Conservation (phyloP, 2,329 filamentous ascomycete species). For the Colletotrichum gloeosporioides region DNA sequence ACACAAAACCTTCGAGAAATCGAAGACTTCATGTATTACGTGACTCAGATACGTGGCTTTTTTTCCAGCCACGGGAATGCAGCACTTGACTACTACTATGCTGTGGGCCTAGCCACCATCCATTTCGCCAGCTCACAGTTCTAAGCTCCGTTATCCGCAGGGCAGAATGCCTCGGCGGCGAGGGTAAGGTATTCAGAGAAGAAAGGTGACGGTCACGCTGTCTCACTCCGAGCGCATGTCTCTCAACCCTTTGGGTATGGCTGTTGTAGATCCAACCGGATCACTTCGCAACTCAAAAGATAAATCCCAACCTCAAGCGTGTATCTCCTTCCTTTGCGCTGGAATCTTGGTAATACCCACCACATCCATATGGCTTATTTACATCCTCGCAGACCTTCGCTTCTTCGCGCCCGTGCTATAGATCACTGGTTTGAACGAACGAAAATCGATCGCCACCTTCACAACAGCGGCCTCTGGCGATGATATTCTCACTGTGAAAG, state of each 20-base stretch:
- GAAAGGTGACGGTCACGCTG: no score
- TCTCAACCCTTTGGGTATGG: no score
- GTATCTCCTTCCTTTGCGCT: background rate
- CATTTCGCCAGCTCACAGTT: no score
- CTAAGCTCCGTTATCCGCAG: no score
- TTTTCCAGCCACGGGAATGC: no score
- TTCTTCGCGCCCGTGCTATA: background rate
- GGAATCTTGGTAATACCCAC: background rate
- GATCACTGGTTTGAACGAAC: background rate
- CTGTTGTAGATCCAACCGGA: background rate
- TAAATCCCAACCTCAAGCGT: background rate
- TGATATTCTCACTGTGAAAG: background rate
- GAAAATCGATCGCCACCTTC: background rate
- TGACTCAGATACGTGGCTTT: background rate
- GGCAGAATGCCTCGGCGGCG: no score
- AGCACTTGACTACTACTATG: no score
- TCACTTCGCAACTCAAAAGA: background rate
- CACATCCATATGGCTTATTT: no score
- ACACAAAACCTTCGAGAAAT: background rate
- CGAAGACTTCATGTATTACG: background rate
- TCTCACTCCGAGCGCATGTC: no score
- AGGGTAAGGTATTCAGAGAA: no score
- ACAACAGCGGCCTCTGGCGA: background rate
- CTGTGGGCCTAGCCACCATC: no score
- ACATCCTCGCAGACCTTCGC: no score